A percentile compares a stretch with the other conserved stretches of the same genome.
These are phyloP conservation scores for Trichosporon asahii DNA, from an alignment of 1,284 basidiomycete species.

Conservation along the genomic window DNA sequence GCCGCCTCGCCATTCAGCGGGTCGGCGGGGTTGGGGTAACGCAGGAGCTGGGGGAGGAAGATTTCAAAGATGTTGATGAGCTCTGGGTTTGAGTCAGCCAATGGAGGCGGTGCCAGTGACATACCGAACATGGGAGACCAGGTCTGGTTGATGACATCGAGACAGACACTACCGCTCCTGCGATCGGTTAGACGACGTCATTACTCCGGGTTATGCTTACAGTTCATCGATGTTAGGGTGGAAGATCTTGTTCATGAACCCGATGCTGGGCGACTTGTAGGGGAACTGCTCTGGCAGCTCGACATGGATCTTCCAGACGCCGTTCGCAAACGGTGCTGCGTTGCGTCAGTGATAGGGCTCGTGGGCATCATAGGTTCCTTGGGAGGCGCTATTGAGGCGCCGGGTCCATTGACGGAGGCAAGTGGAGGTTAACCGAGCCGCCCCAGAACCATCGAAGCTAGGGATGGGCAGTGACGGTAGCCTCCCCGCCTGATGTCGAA, in stretches of 20 bases:
- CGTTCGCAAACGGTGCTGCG: conserved; percentile 87
- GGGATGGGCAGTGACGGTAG: background rate
- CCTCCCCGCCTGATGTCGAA: background rate
- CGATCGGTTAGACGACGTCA: conserved; percentile 13
- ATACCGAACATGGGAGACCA: conserved; percentile 98
- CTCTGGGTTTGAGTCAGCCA: conserved; percentile 57
- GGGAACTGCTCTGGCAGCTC: conserved; percentile 99
- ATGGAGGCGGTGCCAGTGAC: conserved; percentile 34
- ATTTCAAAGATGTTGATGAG: conserved; percentile 99
- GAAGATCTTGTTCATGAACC: conserved; percentile 99
- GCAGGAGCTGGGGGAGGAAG: conserved; percentile 91
- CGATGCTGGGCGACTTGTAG: conserved; percentile 97
- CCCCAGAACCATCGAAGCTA: background rate
- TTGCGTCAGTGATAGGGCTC: conserved; percentile 10
- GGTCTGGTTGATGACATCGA: conserved; percentile 98
- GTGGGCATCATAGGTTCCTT: background rate
- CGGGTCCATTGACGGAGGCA: background rate
- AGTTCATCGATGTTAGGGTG: conserved; percentile 98
- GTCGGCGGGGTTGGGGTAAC: conserved; percentile 97
- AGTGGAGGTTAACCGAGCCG: conserved; percentile 9
- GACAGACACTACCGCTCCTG: conserved; percentile 89
- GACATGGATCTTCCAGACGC: conserved; percentile 99
- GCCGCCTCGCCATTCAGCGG: conserved; percentile 97
- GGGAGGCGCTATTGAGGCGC: background rate
- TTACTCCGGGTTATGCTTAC: conserved; percentile 56